A percentile compares a stretch with the other conserved stretches of the same genome.
Evolutionary conservation across 345 rosid genomes (phyloP).

Genomic region (Euphorbia lathyris): DNA sequence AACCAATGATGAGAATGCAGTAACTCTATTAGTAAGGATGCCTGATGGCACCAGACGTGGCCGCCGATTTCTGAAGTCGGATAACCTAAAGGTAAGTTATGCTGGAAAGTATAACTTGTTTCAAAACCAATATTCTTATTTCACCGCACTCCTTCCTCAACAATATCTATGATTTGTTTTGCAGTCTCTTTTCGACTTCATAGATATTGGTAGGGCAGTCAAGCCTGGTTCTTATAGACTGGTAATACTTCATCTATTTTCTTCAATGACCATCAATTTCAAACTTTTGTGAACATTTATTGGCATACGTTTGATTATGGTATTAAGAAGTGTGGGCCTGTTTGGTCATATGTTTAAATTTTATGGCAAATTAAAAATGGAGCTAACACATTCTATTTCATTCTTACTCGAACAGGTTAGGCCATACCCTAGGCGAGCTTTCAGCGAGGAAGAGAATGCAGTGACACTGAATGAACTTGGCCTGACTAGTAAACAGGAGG

Average conservation of each 20-base stretch:
- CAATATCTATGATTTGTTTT: constrained; percentile 16
- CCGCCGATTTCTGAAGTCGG: constrained; percentile 85
- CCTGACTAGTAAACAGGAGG: constrained; percentile 90
- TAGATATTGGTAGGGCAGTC: constrained; percentile 79
- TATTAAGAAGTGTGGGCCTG: no score
- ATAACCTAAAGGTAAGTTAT: constrained; percentile 64
- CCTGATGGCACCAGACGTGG: constrained; percentile 94
- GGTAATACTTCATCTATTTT: constrained; percentile 44
- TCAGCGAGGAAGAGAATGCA: constrained; percentile 66
- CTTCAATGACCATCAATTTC: neutral
- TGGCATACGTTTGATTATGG: no score
- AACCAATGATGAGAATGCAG: constrained; percentile 74
- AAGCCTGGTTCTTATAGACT: constrained; percentile 87
- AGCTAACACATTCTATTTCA: neutral
- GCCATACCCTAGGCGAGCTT: constrained; percentile 95
- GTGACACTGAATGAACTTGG: constrained; percentile 80
- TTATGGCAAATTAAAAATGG: neutral
- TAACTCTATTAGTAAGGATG: constrained; percentile 84
- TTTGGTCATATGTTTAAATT: no score
- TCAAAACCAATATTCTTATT: neutral
- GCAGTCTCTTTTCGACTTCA: constrained; percentile 91
- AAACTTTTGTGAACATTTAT: no score
- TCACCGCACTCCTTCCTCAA: neutral
- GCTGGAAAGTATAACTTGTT: neutral
- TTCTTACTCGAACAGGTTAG: constrained; percentile 67